Base-by-base conservation (phyloP, 2,329 filamentous ascomycete genomes). In the Botrytis galanthina region DNA sequence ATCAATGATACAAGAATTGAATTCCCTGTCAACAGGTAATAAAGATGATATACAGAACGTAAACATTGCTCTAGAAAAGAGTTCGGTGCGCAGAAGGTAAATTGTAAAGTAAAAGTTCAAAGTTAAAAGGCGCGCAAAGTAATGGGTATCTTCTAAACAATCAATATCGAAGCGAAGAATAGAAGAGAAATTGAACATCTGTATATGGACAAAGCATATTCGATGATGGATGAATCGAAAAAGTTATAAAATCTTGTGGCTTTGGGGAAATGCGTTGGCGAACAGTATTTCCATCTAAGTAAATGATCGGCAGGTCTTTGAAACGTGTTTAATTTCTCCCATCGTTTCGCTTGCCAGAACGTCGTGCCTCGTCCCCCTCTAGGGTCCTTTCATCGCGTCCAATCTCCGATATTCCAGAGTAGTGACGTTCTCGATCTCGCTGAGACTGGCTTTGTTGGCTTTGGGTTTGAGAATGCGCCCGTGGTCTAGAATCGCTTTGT, bases 311-410 rank as follows among this genome's bases (percentile, higher is more conserved):
- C 66, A 73, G 74, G 76, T 77, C 72, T 76, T 73, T 79, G 77
- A 80, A 78, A 79, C 77, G 68, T 72, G 57, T 74, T 75, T 79
- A 80, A 80, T 80, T 77, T 80, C 79, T 76, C 72, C 73, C 77
- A 77, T 79, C 78, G 79, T 80, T 78, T 80, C 78, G 78, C 77
- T 80, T 80, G 73, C 74, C 74, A 63, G 74, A 67, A 72, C 75
- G 71, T 75, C 78, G 73, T 79, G 76, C 75, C 76, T 80, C 78
- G 78, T 79, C 75, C 77, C 78, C 78, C 76, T 74, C 37, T 64
- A 76, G 29, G 76, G 75, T 75, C 76, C 74, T 74, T 79, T 73
- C 63, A 37, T 73, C 54, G 32, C 63, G 71, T 37, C 42, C 42
- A 73, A 73, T 73, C 18, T 73, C 63, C 63, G 63, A 39, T 3